Evolutionary conservation across 2,329 filamentous ascomycete genomes (phyloP).

Genomic region (Cladorrhinum sp.): DNA sequence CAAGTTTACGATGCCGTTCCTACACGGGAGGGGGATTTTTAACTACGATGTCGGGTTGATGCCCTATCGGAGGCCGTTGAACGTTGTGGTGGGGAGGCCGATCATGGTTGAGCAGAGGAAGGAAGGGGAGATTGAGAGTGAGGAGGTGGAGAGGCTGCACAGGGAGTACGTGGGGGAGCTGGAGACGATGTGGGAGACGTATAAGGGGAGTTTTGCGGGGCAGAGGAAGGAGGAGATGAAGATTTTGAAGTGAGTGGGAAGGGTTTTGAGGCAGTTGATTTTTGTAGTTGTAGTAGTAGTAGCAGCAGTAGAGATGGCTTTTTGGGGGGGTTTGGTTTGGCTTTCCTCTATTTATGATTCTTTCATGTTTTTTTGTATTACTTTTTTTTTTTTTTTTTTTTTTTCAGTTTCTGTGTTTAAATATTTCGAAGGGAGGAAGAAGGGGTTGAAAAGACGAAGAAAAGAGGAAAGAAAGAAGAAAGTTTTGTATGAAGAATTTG

Average conservation of each 20-base stretch:
- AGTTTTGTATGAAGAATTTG: too few relatives aligned
- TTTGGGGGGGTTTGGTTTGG: not conserved
- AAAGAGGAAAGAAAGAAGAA: too few relatives aligned
- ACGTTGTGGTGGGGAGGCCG: conserved; percentile 83
- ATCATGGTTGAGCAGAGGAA: conserved; percentile 63
- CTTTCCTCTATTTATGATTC: not conserved
- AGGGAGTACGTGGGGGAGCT: conserved; percentile 73
- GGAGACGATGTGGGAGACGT: conserved; percentile 68
- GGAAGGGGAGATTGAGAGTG: conserved; percentile 55
- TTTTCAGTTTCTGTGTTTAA: not conserved
- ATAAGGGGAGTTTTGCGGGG: conserved; percentile 72
- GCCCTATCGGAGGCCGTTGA: conserved; percentile 84
- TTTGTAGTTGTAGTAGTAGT: too few relatives aligned
- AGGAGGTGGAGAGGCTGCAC: conserved; percentile 79
- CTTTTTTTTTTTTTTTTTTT: not conserved
- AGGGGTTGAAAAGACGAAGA: too few relatives aligned
- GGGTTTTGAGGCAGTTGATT: not conserved
- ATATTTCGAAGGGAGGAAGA: too few relatives aligned
- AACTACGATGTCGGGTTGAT: conserved; percentile 97
- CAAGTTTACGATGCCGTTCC: conserved; percentile 88
- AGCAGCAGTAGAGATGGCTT: too few relatives aligned
- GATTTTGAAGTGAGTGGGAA: conserved; percentile 44
- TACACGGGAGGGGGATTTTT: conserved; percentile 88
- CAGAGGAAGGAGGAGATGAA: conserved; percentile 63
- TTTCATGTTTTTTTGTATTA: not conserved